Base-by-base conservation (phyloP, 495 filamentous ascomycete genomes). In the Mytilinidion resinicola region DNA sequence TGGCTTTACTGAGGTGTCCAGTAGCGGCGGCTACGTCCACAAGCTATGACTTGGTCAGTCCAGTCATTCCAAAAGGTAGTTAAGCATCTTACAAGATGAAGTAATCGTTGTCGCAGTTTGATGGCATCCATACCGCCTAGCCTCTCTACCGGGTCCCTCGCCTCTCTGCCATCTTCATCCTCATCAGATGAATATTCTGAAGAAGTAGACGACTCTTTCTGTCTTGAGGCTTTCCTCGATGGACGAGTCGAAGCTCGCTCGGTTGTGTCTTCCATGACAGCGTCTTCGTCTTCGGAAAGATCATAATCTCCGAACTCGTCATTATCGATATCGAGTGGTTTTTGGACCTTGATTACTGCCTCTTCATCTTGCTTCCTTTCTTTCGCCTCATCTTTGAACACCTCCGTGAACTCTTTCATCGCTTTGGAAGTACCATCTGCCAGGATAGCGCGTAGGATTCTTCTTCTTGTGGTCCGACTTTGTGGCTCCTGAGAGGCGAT, bases 401-500 rank as follows among this genome's bases (percentile, higher is more conserved):
- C 72, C 48, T 85, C 74, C 5, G 72, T 72, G 66, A 85, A 89
- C 61, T 85, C 79, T 9, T 70, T 77, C 11, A 75, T 61, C 0
- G 73, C 66, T 43, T 69, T 72, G 3, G 67, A 51, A n/a, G 64
- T 68, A 0, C 81, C 85, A 61, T 86, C 77, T 15, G 86, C 84
- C 54, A 89, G 80, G 36, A 89, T 80, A 9, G 86, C 79, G 30
- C 83, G 74, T 7, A 87, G 60, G 19, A 89, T 77, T 49, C 81
- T 73, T 42, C 81, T 69, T 56, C 65, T 55, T 76, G 69, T 21
- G 68, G 73, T 43, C 72, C 80, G 41, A 59, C 70, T 50, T 64
- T 36, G 67, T 5, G 62, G 65, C n/a, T 62, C 69, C 1, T 70
- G 69, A 0, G 71, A 67, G 2, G 46, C 46, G 17, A 84, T 73